Evolutionary conservation across 306 rosid species (phyloP), one percentile per base, ranked within the genome.

Genomic region (Trifolium repens): DNA sequence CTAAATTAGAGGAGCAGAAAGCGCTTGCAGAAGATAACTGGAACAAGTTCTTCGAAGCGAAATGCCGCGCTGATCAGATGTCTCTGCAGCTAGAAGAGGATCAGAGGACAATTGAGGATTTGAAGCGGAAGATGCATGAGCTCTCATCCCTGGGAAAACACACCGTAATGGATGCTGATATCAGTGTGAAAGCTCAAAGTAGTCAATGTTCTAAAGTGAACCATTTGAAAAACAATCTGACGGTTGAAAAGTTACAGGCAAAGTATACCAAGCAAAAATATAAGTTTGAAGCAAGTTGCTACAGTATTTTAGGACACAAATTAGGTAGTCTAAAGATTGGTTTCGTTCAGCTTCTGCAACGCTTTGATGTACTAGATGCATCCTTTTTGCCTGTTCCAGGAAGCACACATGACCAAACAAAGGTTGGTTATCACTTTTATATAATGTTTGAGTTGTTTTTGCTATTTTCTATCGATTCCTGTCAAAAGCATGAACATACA

Each of bases 1-100:
- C 59, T 71, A 81, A 82, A 73, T 61, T 77, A 55, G 84, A 85
- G 80, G 71, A 81, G 76, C 92, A 84, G 81, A 87, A 80, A 79
- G 85, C 69, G 8, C 84, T 75, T 72, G 85, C 80, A 15, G 91
- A 85, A 73, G 80, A 71, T 69, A 88, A 91, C 77, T 75, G 80
- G 86, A 93, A 75, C 84, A 90, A 59, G 72, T 85, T 83, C 49
- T 14, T 69, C 74, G 89, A 83, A 75, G 96, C 86, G 83, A 86
- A 89, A 84, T 43, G 60, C 37, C 83, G 71, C 58, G 84, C 84
- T 40, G 90, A 87, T 83, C 74, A 83, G 82, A 77, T 88, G 74
- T 85, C 86, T 80, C 72, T 22, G 76, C 85, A 88, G 84, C 74
- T 90, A 74, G 89, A 79, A 42, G 88, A 86, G 60, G 71, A 75